Percentiles rank a stretch among this genome's conserved stretches.
Conservation (phyloP, 148 eudicot species). For the Gaultheria prostrata region DNA sequence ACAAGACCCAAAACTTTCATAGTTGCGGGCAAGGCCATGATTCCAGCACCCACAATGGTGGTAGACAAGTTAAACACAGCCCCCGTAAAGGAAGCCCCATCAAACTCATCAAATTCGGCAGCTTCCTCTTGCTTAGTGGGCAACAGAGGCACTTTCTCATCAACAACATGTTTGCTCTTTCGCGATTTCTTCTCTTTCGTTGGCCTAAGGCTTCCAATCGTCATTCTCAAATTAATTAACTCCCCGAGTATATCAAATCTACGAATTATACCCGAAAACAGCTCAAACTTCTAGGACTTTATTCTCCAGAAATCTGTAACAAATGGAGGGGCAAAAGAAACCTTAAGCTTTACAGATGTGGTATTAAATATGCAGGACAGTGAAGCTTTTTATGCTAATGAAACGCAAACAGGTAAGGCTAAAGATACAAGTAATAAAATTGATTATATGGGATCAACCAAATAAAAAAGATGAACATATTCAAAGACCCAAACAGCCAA, state of each 20-base stretch:
- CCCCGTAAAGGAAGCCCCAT: slow-evolving; percentile 68
- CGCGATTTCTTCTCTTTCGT: slow-evolving; percentile 36
- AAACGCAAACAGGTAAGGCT: neutral
- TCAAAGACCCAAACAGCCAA: neutral
- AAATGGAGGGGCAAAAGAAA: neutral
- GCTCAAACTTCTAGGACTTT: neutral
- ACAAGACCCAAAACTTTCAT: slow-evolving; percentile 77
- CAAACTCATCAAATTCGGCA: slow-evolving; percentile 6
- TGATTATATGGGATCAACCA: neutral
- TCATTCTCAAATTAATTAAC: slow-evolving; percentile 29
- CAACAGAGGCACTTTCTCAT: slow-evolving; percentile 51
- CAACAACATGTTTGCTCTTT: slow-evolving; percentile 32
- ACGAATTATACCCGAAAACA: neutral
- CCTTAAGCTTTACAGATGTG: neutral
- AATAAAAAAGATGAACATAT: neutral
- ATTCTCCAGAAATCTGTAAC: slow-evolving; percentile 16
- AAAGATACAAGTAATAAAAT: neutral
- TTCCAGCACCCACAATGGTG: slow-evolving; percentile 85
- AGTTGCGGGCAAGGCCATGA: slow-evolving; percentile 83
- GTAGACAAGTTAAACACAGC: slow-evolving; percentile 78
- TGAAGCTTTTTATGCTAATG: neutral
- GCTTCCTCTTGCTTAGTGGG: slow-evolving; percentile 43
- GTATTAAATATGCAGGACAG: neutral
- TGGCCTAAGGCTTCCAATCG: slow-evolving; percentile 28
- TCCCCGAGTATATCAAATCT: neutral